Conservation (phyloP, 2,329 filamentous ascomycete genomes). For the Albifimbria verrucaria region DNA sequence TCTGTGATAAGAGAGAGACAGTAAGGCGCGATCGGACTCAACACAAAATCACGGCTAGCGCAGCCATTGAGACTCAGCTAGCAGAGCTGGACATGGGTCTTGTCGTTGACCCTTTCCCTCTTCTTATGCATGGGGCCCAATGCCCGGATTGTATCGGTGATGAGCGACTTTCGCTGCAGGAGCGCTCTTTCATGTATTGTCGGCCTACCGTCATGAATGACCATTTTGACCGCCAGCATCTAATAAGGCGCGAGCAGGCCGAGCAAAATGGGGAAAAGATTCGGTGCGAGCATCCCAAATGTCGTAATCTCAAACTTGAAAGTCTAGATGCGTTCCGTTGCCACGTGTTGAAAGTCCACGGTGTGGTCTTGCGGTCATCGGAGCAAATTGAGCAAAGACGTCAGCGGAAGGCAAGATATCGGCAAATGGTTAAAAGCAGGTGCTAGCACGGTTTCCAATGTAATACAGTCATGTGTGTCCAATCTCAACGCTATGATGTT, state of each 20-base stretch:
- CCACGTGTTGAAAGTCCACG: constrained; percentile 5
- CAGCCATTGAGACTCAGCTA: constrained; percentile 4
- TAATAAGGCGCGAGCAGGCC: constrained; percentile 12
- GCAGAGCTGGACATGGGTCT: background rate
- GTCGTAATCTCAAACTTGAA: constrained; percentile 11
- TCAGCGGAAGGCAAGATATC: background rate
- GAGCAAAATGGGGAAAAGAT: constrained; percentile 10
- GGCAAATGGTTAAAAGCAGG: background rate
- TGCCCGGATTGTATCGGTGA: constrained; percentile 1
- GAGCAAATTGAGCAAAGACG: background rate
- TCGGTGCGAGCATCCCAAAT: constrained; percentile 13
- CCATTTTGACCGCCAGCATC: constrained; percentile 17
- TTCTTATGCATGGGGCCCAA: constrained; percentile 3
- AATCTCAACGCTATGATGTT: too few relatives aligned
- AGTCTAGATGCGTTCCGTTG: constrained; percentile 12
- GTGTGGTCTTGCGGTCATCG: background rate
- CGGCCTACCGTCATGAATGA: constrained; percentile 12
- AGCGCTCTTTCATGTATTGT: constrained; percentile 2
- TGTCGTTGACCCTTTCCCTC: constrained; percentile 1
- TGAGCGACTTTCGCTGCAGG: background rate
- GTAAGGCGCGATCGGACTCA: constrained; percentile 7
- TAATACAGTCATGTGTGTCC: too few relatives aligned
- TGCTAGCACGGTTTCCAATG: too few relatives aligned
- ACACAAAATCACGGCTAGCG: background rate
- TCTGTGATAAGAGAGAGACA: constrained; percentile 18